phyloP scores from a whole-genome alignment of 352 stramenopile species.

The Globisporangium middletonii region DNA sequence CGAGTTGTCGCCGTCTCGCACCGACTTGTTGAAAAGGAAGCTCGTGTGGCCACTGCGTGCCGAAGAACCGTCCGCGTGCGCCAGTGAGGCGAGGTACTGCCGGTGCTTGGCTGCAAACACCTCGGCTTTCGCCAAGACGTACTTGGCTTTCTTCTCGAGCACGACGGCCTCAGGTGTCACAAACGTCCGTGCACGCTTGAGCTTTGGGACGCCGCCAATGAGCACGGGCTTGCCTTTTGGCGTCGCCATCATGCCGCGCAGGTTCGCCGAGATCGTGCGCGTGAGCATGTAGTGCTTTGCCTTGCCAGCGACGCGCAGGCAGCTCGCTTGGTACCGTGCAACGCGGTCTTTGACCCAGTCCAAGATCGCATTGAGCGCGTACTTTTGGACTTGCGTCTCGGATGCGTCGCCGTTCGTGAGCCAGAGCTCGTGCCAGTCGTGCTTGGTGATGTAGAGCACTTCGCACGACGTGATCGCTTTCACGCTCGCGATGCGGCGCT shows the following conservation, averaged over 20 bases:
- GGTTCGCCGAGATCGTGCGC: slow-evolving; percentile 24
- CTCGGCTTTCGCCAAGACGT: slow-evolving; percentile 43
- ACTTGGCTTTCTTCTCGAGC: slow-evolving; percentile 63
- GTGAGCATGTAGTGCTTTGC: slow-evolving; percentile 24
- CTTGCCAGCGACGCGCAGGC: slow-evolving; percentile 35
- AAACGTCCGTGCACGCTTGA: slow-evolving; percentile 11
- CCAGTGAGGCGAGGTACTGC: slow-evolving; percentile 3
- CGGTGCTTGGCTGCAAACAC: slow-evolving; percentile 27
- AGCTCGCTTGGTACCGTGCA: slow-evolving; percentile 29
- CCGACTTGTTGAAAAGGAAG: neutral
- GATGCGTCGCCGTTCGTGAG: slow-evolving; percentile 20
- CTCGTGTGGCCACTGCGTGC: slow-evolving; percentile 5
- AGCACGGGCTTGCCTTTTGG: neutral
- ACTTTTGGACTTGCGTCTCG: slow-evolving; percentile 42
- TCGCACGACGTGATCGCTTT: slow-evolving; percentile 55
- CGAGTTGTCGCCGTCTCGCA: neutral
- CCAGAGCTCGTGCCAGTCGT: slow-evolving; percentile 64
- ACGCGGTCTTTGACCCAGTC: slow-evolving; percentile 47
- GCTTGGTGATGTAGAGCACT: slow-evolving; percentile 53
- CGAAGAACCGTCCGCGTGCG: neutral
- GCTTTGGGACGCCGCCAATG: neutral
- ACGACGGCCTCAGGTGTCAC: slow-evolving; percentile 32
- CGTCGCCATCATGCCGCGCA: slow-evolving; percentile 20
- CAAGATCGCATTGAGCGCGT: slow-evolving; percentile 49
- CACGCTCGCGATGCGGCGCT: slow-evolving; percentile 58